These are phyloP conservation scores for Curvularia hawaiiensis DNA, from an alignment of 2,329 filamentous ascomycete species.

Conservation along the genomic window DNA sequence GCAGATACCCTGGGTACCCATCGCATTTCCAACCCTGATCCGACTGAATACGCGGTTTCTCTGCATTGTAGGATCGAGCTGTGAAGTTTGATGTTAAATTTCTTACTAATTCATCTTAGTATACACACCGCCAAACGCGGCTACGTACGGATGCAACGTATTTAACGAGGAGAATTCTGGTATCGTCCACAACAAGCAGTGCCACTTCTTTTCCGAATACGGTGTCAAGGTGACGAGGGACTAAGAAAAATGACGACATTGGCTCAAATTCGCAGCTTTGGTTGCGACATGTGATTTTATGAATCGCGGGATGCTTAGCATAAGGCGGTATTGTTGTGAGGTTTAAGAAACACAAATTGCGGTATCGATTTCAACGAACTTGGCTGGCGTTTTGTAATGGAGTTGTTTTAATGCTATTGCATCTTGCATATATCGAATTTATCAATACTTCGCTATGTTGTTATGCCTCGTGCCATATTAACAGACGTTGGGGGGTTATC, in stretches of 20 bases:
- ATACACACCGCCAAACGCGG: constrained; percentile 89
- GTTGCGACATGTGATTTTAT: background rate
- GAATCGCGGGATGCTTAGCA: background rate
- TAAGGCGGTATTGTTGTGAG: background rate
- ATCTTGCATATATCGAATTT: background rate
- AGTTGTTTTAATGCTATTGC: background rate
- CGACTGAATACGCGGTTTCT: constrained; percentile 77
- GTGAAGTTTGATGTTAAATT: constrained; percentile 13
- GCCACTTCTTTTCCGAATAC: constrained; percentile 43
- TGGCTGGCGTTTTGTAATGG: background rate
- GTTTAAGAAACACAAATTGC: background rate
- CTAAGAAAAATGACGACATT: background rate
- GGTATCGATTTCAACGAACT: background rate
- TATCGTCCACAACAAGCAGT: constrained; percentile 34
- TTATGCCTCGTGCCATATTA: too few relatives aligned
- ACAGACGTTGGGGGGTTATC: too few relatives aligned
- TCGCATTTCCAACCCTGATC: constrained; percentile 75
- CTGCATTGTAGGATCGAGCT: constrained; percentile 65
- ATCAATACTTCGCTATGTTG: too few relatives aligned
- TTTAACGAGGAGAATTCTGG: constrained; percentile 76
- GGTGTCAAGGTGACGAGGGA: constrained; percentile 20
- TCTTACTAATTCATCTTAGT: constrained; percentile 50
- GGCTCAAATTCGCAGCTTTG: background rate
- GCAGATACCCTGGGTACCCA: constrained; percentile 86
- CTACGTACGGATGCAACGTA: constrained; percentile 78